Evolutionary conservation across 2,329 filamentous ascomycete genomes (phyloP).

Genomic region (Colletotrichum gigasporum): DNA sequence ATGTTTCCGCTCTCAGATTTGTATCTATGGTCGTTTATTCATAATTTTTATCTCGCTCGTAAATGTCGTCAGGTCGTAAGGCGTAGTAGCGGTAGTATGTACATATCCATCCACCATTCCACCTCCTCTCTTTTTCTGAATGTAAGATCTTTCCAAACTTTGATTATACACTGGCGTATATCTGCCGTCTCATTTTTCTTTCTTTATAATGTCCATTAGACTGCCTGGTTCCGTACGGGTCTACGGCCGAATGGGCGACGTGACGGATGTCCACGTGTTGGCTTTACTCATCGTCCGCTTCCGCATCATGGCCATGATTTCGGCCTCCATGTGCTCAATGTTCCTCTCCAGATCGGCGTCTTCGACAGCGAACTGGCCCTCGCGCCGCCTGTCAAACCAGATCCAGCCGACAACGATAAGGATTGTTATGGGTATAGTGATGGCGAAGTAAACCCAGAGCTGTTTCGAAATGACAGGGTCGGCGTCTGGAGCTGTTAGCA

Average conservation of each 20-base stretch:
- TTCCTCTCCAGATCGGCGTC: conserved; percentile 62
- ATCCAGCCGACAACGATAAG: conserved; percentile 65
- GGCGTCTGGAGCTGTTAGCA: conserved; percentile 36
- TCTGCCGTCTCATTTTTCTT: neutral
- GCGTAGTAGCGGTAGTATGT: conserved; percentile 27
- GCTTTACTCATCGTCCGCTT: conserved; percentile 66
- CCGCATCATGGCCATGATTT: conserved; percentile 65
- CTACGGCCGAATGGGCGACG: conserved; percentile 37
- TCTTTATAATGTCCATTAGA: neutral
- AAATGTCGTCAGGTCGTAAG: conserved; percentile 31
- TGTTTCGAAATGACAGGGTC: conserved; percentile 56
- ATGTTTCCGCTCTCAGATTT: neutral
- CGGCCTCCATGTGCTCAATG: conserved; percentile 65
- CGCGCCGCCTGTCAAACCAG: conserved; percentile 60
- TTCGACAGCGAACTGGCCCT: conserved; percentile 57
- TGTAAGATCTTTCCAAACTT: conserved; percentile 1
- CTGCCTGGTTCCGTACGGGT: neutral
- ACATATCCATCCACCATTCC: conserved; percentile 20
- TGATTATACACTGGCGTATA: neutral
- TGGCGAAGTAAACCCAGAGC: conserved; percentile 72
- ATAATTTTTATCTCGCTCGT: conserved; percentile 4
- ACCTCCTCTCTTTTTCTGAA: conserved; percentile 10
- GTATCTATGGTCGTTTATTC: neutral
- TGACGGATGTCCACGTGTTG: conserved; percentile 60
- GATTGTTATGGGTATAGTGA: conserved; percentile 67